phyloP scores from a whole-genome alignment of 345 rosid genomes.

The Atalantia buxifolia region DNA sequence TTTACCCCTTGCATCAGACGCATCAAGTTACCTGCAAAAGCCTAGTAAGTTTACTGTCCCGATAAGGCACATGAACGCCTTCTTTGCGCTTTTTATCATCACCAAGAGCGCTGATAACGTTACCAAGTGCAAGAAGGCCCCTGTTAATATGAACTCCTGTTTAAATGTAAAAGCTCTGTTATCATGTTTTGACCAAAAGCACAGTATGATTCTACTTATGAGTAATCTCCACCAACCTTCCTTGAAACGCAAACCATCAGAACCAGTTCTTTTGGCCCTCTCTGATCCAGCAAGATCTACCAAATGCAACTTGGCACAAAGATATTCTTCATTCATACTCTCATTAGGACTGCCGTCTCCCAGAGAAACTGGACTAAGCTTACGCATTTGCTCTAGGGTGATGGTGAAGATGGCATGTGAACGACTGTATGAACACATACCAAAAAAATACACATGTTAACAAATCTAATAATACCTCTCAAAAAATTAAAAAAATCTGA shows the following conservation, averaged over 20 bases:
- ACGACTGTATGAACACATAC: slow-evolving; percentile 55
- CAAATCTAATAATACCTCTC: background rate
- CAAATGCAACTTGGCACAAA: slow-evolving; percentile 94
- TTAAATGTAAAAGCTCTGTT: slow-evolving; percentile 19
- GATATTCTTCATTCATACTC: slow-evolving; percentile 79
- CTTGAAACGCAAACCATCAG: slow-evolving; percentile 93
- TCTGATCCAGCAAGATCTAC: slow-evolving; percentile 99
- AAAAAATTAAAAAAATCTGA: no score
- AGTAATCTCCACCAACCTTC: slow-evolving; percentile 59
- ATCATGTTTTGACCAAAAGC: slow-evolving; percentile 13
- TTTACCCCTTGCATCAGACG: background rate
- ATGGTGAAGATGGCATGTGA: slow-evolving; percentile 99
- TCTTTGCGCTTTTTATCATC: slow-evolving; percentile 98
- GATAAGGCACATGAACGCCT: slow-evolving; percentile 87
- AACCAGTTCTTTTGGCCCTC: slow-evolving; percentile 97
- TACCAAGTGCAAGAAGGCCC: slow-evolving; percentile 99
- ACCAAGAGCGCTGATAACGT: slow-evolving; percentile 97
- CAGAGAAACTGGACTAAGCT: slow-evolving; percentile 52
- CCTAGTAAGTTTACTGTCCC: slow-evolving; percentile 98
- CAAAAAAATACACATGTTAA: slow-evolving; percentile 12
- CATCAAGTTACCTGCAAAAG: slow-evolving; percentile 74
- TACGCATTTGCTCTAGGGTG: slow-evolving; percentile 92
- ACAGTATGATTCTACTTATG: slow-evolving; percentile 4
- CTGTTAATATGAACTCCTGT: slow-evolving; percentile 95
- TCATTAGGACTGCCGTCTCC: slow-evolving; percentile 55